A percentile compares a stretch with the other conserved stretches of the same genome.
These are phyloP conservation scores for Lagerstroemia speciosa DNA, from an alignment of 345 rosid species.

Conservation along the genomic window DNA sequence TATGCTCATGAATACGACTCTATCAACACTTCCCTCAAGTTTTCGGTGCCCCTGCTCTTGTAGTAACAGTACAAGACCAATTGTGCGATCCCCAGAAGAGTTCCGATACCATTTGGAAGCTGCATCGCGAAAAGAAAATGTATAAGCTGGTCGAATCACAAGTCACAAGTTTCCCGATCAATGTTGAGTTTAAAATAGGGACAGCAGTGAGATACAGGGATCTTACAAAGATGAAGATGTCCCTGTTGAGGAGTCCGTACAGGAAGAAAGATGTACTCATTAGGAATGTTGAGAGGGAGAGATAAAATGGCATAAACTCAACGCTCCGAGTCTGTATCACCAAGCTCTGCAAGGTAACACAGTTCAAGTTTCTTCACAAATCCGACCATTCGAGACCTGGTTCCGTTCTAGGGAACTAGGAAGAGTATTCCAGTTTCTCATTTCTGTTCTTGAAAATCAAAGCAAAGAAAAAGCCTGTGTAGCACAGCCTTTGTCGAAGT, in stretches of 20 bases:
- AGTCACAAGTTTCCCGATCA: neutral
- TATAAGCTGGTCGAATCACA: neutral
- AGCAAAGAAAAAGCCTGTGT: neutral
- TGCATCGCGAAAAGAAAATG: constrained; percentile 25
- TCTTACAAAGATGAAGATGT: constrained; percentile 64
- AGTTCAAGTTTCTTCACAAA: neutral
- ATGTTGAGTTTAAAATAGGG: neutral
- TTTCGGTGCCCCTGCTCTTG: constrained; percentile 24
- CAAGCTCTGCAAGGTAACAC: constrained; percentile 40
- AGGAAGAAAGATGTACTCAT: constrained; percentile 67
- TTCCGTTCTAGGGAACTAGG: neutral
- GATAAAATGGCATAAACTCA: constrained; percentile 87
- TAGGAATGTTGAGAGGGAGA: constrained; percentile 80
- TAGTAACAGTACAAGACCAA: constrained; percentile 54
- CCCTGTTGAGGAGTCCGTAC: constrained; percentile 58
- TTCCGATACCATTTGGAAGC: constrained; percentile 83
- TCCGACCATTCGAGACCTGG: neutral
- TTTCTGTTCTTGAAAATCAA: neutral
- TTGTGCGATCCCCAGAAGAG: constrained; percentile 64
- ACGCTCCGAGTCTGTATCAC: constrained; percentile 74
- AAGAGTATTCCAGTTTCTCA: too few species aligned
- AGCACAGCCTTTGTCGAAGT: too few species aligned
- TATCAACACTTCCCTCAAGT: constrained; percentile 48
- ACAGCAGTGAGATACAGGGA: constrained; percentile 2
- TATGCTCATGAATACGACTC: constrained; percentile 29